Conservation (phyloP, 345 rosid species). For the Orychophragmus violaceus region DNA sequence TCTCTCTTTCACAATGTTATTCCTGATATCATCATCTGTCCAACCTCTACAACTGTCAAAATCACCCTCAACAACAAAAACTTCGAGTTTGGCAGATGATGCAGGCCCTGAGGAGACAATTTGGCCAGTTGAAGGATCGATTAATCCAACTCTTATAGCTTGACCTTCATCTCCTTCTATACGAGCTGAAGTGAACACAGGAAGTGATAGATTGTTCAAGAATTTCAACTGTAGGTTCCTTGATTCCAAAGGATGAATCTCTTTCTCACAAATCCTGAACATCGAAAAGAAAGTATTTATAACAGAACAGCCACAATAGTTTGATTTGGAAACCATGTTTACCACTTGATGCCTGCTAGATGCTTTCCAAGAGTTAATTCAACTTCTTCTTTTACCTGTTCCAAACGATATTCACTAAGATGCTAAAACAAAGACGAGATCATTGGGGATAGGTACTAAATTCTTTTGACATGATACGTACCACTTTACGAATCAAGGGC, state of each 20-base stretch:
- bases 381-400: slow-evolving; percentile 94
- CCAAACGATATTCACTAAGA: neutral
- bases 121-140: slow-evolving; percentile 59
- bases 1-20: slow-evolving; percentile 87
- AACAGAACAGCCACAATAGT: neutral
- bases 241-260: slow-evolving; percentile 42
- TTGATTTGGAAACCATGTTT: slow-evolving; percentile 2
- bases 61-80: slow-evolving; percentile 92
- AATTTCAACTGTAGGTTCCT: slow-evolving; percentile 70
- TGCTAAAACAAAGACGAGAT: neutral
- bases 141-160: slow-evolving; percentile 55
- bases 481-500: slow-evolving; percentile 96
- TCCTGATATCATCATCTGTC: slow-evolving; percentile 74
- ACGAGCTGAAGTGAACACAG: slow-evolving; percentile 91
- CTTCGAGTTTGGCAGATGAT: slow-evolving; percentile 74
- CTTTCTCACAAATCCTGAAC: slow-evolving; percentile 67
- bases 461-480: slow-evolving; percentile 26
- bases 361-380: slow-evolving; percentile 79
- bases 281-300: neutral
- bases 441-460: neutral
- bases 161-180: slow-evolving; percentile 79
- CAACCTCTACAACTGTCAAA: slow-evolving; percentile 71
- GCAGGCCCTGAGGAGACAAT: slow-evolving; percentile 55
- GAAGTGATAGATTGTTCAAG: slow-evolving; percentile 63
- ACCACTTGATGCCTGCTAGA: slow-evolving; percentile 61